Evolutionary conservation across 2,329 filamentous ascomycete genomes (phyloP).

Genomic region (Rhynchosporium secalis): DNA sequence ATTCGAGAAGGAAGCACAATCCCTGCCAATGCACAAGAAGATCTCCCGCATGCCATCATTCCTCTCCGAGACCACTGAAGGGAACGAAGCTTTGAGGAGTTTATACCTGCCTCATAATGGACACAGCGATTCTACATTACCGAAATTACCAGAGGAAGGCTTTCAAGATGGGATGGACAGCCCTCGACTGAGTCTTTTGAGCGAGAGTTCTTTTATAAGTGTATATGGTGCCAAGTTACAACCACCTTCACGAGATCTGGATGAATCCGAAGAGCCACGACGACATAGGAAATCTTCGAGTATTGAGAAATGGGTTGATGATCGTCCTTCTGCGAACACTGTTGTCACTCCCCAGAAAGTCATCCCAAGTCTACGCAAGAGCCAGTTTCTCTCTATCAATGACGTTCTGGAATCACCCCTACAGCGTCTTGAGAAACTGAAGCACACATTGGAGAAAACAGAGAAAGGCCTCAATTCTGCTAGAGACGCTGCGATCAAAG

Average conservation of each 20-base stretch:
- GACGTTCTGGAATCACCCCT: conserved; percentile 52
- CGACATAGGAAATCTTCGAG: conserved; percentile 30
- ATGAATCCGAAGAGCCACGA: conserved; percentile 25
- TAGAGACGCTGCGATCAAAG: conserved; percentile 23
- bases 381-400: conserved; percentile 49
- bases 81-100: conserved; percentile 60
- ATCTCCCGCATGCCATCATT: conserved; percentile 65
- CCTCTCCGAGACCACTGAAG: conserved; percentile 58
- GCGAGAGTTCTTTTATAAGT: conserved; percentile 67
- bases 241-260: conserved; percentile 16
- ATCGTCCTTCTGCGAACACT: conserved; percentile 25
- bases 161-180: conserved; percentile 47
- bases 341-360: conserved; percentile 20
- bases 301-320: conserved; percentile 40
- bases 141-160: conserved; percentile 46
- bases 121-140: conserved; percentile 51
- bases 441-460: conserved; percentile 34
- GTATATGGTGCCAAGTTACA: conserved; percentile 55
- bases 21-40: conserved; percentile 13
- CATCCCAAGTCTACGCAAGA: conserved; percentile 22
- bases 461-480: conserved; percentile 23
- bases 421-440: conserved; percentile 51
- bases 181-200: conserved; percentile 63
- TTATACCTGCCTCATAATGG: conserved; percentile 49
- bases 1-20: conserved; percentile 18